phyloP scores from a whole-genome alignment of 148 eudicot genomes.

The Fagopyrum tataricum region DNA sequence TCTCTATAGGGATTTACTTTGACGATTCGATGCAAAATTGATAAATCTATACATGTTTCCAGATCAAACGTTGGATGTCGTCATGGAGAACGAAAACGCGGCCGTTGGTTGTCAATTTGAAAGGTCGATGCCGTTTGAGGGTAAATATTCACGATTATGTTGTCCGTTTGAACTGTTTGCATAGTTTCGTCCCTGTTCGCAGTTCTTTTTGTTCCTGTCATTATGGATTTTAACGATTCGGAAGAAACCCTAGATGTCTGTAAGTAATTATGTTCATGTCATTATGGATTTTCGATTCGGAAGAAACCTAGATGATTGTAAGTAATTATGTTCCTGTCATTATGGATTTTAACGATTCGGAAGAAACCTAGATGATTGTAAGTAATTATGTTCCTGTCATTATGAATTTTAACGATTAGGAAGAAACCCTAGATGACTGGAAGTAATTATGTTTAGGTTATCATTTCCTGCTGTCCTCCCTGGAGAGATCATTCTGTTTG shows the following conservation, averaged over 20 bases:
- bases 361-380: constrained; percentile 4
- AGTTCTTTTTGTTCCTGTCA: neutral
- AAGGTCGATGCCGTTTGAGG: neutral
- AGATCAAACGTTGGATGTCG: neutral
- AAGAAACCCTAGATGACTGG: constrained; percentile 7
- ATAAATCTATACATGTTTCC: neutral
- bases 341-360: neutral
- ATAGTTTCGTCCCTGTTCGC: neutral
- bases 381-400: neutral
- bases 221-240: neutral
- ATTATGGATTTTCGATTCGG: too few relatives aligned
- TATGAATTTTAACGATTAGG: neutral
- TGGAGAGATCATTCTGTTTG: too few relatives aligned
- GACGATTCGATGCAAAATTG: neutral
- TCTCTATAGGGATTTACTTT: neutral
- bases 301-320: too few relatives aligned
- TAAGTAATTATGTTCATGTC: neutral
- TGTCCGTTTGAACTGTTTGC: neutral
- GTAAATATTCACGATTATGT: neutral
- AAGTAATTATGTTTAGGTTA: neutral
- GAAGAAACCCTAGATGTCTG: constrained; percentile 7
- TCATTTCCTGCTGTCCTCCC: neutral
- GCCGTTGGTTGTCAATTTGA: neutral
- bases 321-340: neutral
- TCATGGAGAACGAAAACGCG: neutral